These are phyloP conservation scores for Myxozyma geophila DNA, from an alignment of 805 yeast genomes.

Conservation along the genomic window DNA sequence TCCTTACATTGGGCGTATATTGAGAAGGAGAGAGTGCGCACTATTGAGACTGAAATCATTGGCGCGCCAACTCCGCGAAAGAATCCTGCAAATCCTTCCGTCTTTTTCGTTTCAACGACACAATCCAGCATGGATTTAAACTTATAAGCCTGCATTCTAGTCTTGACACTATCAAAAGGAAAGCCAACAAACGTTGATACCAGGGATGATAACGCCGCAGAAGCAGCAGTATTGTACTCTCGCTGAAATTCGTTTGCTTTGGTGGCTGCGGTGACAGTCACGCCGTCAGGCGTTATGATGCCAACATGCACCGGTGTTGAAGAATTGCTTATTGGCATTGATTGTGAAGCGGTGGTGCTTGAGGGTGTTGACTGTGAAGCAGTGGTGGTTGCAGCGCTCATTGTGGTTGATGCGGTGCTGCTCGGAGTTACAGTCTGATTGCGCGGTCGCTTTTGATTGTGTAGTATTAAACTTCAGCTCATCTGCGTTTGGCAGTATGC, in stretches of 20 bases:
- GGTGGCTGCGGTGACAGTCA: background rate
- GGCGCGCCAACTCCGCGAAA: slow-evolving; percentile 64
- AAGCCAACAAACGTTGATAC: slow-evolving; percentile 73
- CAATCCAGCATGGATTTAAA: slow-evolving; percentile 64
- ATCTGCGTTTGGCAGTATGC: background rate
- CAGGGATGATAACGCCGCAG: slow-evolving; percentile 69
- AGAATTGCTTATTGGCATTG: background rate
- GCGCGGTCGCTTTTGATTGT: background rate
- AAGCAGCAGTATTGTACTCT: slow-evolving; percentile 46
- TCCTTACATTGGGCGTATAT: slow-evolving; percentile 64
- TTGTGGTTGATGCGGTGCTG: background rate
- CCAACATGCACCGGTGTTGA: background rate
- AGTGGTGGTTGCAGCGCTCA: background rate
- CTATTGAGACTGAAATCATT: slow-evolving; percentile 44
- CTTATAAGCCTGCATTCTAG: slow-evolving; percentile 80
- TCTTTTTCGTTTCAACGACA: slow-evolving; percentile 55
- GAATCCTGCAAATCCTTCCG: slow-evolving; percentile 72
- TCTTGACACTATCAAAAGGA: slow-evolving; percentile 85
- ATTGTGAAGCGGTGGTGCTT: background rate
- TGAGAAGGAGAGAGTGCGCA: slow-evolving; percentile 68
- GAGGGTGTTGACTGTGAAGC: background rate
- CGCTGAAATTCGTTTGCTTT: slow-evolving; percentile 20
- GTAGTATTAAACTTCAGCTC: background rate
- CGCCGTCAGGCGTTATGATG: too few species aligned
- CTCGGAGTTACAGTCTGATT: slow-evolving; percentile 1